Conservation (phyloP, 352 stramenopile genomes). For the Phytophthora tentaculata region DNA sequence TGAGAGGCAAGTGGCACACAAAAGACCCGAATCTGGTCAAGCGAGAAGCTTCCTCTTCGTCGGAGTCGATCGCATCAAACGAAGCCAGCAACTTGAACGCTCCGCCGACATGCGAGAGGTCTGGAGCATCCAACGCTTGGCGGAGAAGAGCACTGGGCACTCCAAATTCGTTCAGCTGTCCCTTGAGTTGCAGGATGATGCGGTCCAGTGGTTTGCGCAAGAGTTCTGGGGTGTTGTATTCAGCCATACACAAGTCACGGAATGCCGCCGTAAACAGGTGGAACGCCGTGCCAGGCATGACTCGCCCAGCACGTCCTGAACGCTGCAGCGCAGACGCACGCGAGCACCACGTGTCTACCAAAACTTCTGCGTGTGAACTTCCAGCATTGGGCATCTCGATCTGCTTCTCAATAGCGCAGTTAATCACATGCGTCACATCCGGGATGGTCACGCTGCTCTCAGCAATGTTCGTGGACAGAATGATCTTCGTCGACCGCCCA, state of each 20-base stretch:
- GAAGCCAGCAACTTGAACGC: constrained; percentile 79
- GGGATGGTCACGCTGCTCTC: constrained; percentile 98
- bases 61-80: constrained; percentile 73
- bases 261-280: constrained; percentile 89
- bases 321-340: constrained; percentile 90
- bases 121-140: constrained; percentile 71
- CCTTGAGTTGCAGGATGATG: constrained; percentile 82
- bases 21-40: constrained; percentile 84
- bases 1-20: constrained; percentile 81
- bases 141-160: constrained; percentile 70
- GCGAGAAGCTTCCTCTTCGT: constrained; percentile 54
- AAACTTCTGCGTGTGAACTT: constrained; percentile 71
- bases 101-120: constrained; percentile 72
- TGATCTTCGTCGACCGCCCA: constrained; percentile 87
- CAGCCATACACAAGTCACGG: constrained; percentile 66
- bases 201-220: constrained; percentile 84
- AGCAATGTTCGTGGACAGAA: constrained; percentile 96
- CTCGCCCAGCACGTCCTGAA: constrained; percentile 90
- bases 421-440: constrained; percentile 91
- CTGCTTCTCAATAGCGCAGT: constrained; percentile 86
- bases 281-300: constrained; percentile 92
- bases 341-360: constrained; percentile 94
- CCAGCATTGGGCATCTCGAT: constrained; percentile 81
- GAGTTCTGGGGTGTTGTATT: constrained; percentile 85
- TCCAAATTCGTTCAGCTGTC: constrained; percentile 72